Evolutionary conservation across 768 basidiomycete species (phyloP).

Genomic region (Phanerodontia chrysosporium): DNA sequence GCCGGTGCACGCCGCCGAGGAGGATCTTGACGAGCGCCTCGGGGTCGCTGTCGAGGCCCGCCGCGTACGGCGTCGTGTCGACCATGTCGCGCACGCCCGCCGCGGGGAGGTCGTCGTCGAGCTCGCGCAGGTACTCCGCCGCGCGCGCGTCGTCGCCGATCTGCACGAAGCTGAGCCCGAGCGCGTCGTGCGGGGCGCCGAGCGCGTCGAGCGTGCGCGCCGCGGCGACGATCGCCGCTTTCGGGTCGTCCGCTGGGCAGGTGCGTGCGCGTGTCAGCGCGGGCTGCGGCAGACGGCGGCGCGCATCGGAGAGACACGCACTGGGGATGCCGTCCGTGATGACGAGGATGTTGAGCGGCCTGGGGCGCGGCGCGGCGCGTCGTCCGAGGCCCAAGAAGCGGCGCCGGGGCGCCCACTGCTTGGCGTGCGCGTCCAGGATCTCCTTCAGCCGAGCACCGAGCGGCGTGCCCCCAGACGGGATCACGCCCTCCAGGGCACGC

Average conservation of each 20-base stretch:
- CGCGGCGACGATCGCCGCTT: not conserved
- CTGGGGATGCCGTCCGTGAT: not conserved
- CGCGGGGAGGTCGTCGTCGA: not conserved
- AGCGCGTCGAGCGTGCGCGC: not conserved
- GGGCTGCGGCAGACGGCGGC: not conserved
- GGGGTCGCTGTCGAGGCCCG: not conserved
- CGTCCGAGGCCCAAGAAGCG: not conserved
- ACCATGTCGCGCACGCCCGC: not conserved
- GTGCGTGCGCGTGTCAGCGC: not conserved
- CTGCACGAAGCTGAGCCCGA: not conserved
- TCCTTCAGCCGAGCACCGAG: not conserved
- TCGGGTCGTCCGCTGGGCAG: not conserved
- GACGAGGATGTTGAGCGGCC: not conserved
- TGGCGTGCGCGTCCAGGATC: not conserved
- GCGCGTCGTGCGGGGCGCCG: not conserved
- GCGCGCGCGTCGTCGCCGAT: not conserved
- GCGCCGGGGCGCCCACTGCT: not conserved
- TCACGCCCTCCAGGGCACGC: not conserved
- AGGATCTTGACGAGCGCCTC: not conserved
- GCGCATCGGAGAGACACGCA: not conserved
- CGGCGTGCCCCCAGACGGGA: not conserved
- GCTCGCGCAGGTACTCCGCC: not conserved
- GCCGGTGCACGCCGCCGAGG: not conserved
- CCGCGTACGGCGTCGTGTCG: not conserved
- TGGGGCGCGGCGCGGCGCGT: not conserved